Evolutionary conservation across 495 filamentous ascomycete genomes (phyloP), one percentile per base, ranked within the genome.

Genomic region (Aspergillus kassunensis): DNA sequence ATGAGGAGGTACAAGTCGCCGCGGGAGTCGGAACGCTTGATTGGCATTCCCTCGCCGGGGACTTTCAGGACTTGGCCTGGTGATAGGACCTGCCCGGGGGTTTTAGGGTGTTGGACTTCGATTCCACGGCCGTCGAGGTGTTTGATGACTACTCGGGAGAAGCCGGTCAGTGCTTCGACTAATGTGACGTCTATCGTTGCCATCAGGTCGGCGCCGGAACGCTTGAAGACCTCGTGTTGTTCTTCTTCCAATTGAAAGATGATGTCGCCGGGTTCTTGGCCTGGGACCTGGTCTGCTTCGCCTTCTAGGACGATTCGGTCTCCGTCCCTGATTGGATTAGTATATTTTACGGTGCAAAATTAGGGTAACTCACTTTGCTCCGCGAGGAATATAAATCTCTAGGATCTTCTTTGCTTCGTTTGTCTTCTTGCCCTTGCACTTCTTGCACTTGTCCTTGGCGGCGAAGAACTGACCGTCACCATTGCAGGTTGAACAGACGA

Each of bases 391-490:
- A 71, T 97, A 97, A 31, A 98, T 83, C 69, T 98, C 95, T 37
- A 98, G 71, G 11, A 93, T 86, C 73, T 97, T 98, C 69, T 86
- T 92, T 65, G 89, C 85, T 63, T 88, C 83, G 27, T 78, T 75
- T 4, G 89, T 87, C 44, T 87, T 80, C 63, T 86, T 84, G 39
- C 93, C 93, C 72, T 97, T 96, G 81, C 95, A 98, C 77, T 95
- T 96, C 78, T 91, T 95, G 77, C 93, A 98, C 65, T 88, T 87
- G 55, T 98, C 93, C 75, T 97, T 97, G 56, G 93, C 89, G 68
- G 87, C 87, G 76, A 83, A 95, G 58, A 91, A 82, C 50, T 83
- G 81, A 12, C 93, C 93, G 12, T 85, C 81, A 12, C 90, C 90
- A 46, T 80, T 80, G 74, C 93, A 98, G 49, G 80, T 79, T 53